Evolutionary conservation across 441 rosid species (phyloP), one percentile per base, ranked within the genome.

Genomic region (Croton setiger): DNA sequence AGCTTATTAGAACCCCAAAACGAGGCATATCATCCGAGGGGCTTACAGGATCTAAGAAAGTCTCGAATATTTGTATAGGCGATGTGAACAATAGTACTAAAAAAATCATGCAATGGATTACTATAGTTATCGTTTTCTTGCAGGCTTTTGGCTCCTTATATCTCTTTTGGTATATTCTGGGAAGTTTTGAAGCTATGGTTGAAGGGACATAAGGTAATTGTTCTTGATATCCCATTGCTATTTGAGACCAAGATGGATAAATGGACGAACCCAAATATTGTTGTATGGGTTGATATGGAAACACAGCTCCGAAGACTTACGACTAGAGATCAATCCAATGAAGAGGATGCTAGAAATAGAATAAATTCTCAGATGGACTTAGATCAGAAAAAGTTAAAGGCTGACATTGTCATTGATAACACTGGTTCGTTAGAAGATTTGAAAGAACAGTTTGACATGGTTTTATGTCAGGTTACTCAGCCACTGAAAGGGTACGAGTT

Each of bases 311-410:
- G 12, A 48, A 84, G 92, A 70, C 88, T 88, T 23, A 73, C 82
- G 80, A 82, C 79, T 52, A 84, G 90, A 68, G 91, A 85, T 65
- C 43, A 72, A 81, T 79, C 79, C 15, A 59, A 64, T 0, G 87
- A 83, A 79, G 86, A 82, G 74, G 89, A 84, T 66, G 87, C 91
- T 54, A 72, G 79, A 63, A 85, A 84, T 76, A 81, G 96, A 82
- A 86, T 87, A 51, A 82, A 79, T 71, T 88, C 97, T 71, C 97
- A 91, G 76, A 86, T 89, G 97, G 53, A 86, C 5, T 76, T 91
- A 72, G 95, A 91, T 82, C 66, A 60, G 49, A 93, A 89, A 71
- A 80, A 83, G 60, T 67, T 27, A 61, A 88, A 75, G 73, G 97
- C 97, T 18, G 93, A 92, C 76, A 47, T 87, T 31, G 88, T 90